A percentile compares a stretch with the other conserved stretches of the same genome.
Evolutionary conservation across 148 eudicot species (phyloP).

Genomic region (Amaranthus cruentus): DNA sequence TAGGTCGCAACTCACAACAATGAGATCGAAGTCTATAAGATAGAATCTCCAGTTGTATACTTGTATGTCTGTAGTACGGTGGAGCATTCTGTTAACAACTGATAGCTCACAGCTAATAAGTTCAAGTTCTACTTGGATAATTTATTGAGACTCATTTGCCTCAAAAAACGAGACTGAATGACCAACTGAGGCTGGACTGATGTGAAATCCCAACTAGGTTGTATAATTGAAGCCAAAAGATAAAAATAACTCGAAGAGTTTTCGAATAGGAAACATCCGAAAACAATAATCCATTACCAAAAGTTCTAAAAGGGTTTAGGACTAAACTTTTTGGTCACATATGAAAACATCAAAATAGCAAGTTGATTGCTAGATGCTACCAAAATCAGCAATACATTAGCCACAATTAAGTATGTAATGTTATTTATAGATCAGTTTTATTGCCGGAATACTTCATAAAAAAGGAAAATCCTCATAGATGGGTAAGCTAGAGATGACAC

Average conservation of each 20-base stretch:
- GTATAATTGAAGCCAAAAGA: not conserved
- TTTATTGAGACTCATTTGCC: not conserved
- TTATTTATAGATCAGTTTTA: not conserved
- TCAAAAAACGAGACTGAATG: not conserved
- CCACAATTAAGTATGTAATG: not conserved
- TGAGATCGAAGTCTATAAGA: not conserved
- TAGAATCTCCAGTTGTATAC: not conserved
- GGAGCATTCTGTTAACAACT: no score
- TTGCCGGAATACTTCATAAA: no score
- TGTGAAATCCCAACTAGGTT: not conserved
- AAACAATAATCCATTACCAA: not conserved
- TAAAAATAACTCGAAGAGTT: not conserved
- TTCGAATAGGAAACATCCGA: not conserved
- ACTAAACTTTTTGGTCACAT: not conserved
- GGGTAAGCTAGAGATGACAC: not conserved
- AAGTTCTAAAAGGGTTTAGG: not conserved
- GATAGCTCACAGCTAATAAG: no score
- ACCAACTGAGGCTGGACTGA: not conserved
- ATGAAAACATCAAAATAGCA: not conserved
- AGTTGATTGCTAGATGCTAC: not conserved
- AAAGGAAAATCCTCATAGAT: not conserved
- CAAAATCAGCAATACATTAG: not conserved
- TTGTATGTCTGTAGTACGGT: no score
- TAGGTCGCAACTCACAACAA: not conserved
- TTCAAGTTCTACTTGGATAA: no score